Base-by-base conservation (phyloP, 345 rosid genomes). In the Gynandropsis gynandra region DNA sequence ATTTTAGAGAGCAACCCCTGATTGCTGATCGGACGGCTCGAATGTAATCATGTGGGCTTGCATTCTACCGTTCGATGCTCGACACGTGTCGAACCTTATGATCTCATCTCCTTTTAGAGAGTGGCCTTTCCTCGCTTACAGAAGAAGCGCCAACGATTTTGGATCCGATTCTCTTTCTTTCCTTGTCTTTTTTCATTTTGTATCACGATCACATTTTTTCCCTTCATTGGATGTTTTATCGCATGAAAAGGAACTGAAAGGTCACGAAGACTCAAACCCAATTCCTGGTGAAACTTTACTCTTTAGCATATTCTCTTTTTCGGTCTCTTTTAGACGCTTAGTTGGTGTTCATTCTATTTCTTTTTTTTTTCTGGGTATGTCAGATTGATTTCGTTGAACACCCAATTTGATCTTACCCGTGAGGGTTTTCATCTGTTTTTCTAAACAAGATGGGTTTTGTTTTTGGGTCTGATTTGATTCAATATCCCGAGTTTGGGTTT, bases 101-200 rank as follows among this genome's bases (percentile, higher is more conserved):
- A 24, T 24, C 4, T 5, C 29, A 24, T 24, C 29, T 24, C 5
- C 5, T 24, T 5, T 5, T 24, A 2, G 29, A 24, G 29, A 24
- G 29, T 24, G 29, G 29, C 29, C 4, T 5, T 24, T 24, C 29
- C 5, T 24, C 29, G 29, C 29, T 63, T 49, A 56, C 56, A 67
- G 68, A 65, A 33, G 50, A 63, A 61, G 77, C 74, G 76, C 76
- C 80, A 70, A 61, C 71, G 75, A 70, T 62, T 76, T 65, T 72
- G 82, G 76, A 74, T 80, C 82, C 67, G 42, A 41, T 66, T 17
- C 36, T 34, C 37, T 5, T 16, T 15, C 40, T 15, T 21, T 42
- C n/a, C 36, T 45, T 35, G 42, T 3, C 17, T 24, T 11, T 7
- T 27, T 32, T 17, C 34, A 16, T 20, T 4, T 19, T 7, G 37